Conservation (phyloP, 208 protist genomes). For the Kentomonas sorsogonicus region DNA sequence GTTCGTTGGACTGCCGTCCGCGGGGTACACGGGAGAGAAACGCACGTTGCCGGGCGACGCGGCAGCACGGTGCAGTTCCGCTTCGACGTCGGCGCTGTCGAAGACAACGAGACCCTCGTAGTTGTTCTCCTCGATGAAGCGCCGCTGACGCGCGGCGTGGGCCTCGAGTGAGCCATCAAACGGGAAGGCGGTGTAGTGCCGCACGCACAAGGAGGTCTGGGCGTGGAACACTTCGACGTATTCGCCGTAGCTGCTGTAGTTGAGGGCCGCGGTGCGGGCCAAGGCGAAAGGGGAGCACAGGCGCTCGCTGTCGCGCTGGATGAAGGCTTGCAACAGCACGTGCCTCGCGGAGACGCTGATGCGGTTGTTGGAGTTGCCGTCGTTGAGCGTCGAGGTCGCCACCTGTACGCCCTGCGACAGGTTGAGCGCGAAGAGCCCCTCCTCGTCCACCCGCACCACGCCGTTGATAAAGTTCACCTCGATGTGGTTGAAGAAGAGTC, state of each 20-base stretch:
- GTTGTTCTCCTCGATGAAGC: slow-evolving; percentile 71
- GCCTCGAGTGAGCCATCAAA: slow-evolving; percentile 65
- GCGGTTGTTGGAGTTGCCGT: slow-evolving; percentile 78
- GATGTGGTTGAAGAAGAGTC: slow-evolving; percentile 51
- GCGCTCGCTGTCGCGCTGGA: slow-evolving; percentile 18
- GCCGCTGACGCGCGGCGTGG: slow-evolving; percentile 57
- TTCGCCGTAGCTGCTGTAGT: not conserved
- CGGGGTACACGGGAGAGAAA: no score
- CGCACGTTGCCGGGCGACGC: slow-evolving; percentile 4
- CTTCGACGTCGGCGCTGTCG: slow-evolving; percentile 16
- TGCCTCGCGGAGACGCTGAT: slow-evolving; percentile 35
- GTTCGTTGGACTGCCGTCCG: no score
- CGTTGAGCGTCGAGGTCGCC: slow-evolving; percentile 70
- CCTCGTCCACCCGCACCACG: slow-evolving; percentile 34
- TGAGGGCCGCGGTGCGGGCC: not conserved
- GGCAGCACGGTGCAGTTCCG: slow-evolving; percentile 8
- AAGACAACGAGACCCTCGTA: slow-evolving; percentile 54
- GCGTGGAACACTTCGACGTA: slow-evolving; percentile 68
- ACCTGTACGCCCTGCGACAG: slow-evolving; percentile 55
- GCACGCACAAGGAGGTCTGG: slow-evolving; percentile 58
- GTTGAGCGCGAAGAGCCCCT: slow-evolving; percentile 49
- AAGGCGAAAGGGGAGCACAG: slow-evolving; percentile 5
- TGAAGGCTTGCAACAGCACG: slow-evolving; percentile 37
- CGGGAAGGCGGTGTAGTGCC: slow-evolving; percentile 69
- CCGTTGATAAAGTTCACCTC: slow-evolving; percentile 32